A percentile compares a stretch with the other conserved stretches of the same genome.
Evolutionary conservation across 2,329 filamentous ascomycete genomes (phyloP).

Genomic region (Alternaria sp.): DNA sequence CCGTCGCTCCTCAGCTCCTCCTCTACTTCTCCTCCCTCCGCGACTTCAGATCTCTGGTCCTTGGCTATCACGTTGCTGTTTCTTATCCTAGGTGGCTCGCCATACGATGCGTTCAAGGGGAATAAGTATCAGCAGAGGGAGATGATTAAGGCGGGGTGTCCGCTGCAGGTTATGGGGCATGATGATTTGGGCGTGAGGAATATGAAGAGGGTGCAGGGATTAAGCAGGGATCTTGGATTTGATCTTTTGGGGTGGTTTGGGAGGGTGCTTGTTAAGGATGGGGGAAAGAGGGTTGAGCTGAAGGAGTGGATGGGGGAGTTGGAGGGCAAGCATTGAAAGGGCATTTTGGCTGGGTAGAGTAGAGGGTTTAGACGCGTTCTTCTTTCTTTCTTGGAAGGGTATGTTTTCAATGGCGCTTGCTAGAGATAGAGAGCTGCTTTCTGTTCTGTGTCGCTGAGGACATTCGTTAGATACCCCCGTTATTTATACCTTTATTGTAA

Average conservation of each 20-base stretch:
- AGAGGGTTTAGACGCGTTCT: neutral
- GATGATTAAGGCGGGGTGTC: conserved; percentile 51
- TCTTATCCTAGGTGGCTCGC: conserved; percentile 51
- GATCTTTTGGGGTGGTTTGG: conserved; percentile 47
- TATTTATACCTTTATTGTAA: neutral
- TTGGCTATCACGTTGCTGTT: conserved; percentile 54
- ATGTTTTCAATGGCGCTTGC: neutral
- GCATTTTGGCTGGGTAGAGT: neutral
- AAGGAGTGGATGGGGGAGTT: conserved; percentile 36
- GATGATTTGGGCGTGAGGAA: conserved; percentile 44
- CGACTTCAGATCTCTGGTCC: conserved; percentile 52
- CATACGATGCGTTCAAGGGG: conserved; percentile 47
- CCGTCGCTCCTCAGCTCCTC: conserved; percentile 35
- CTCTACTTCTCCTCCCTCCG: conserved; percentile 35
- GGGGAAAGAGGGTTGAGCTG: conserved; percentile 39
- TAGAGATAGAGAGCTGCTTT: neutral
- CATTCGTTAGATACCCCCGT: neutral
- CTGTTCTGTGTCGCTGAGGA: neutral
- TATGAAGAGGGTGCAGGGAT: conserved; percentile 36
- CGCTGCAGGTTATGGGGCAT: conserved; percentile 48
- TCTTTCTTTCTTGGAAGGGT: neutral
- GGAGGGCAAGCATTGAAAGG: neutral
- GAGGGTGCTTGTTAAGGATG: conserved; percentile 42
- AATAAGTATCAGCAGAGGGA: conserved; percentile 54
- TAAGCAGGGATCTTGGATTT: conserved; percentile 29